Conservation (phyloP, 2,329 filamentous ascomycete species). For the Dothiorella sarmentorum region DNA sequence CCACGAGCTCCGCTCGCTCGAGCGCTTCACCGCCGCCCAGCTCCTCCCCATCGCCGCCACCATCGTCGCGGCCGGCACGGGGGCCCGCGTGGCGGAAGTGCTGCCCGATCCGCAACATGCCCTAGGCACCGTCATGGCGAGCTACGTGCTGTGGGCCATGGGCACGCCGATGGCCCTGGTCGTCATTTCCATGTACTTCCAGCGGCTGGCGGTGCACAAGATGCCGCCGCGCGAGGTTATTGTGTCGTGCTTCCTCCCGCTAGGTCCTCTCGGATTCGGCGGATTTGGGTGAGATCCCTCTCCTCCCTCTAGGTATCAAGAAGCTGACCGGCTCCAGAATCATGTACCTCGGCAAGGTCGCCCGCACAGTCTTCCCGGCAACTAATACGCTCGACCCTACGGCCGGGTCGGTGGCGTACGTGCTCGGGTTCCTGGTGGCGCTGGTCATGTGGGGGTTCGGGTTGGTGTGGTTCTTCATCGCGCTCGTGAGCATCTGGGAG, state of each 20-base stretch:
- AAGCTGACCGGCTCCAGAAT: background rate
- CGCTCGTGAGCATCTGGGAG: slow-evolving; percentile 41
- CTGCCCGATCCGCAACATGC: slow-evolving; percentile 53
- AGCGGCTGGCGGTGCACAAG: slow-evolving; percentile 60
- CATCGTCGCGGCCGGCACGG: slow-evolving; percentile 60
- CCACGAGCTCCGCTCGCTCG: slow-evolving; percentile 12
- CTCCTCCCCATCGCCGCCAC: slow-evolving; percentile 62
- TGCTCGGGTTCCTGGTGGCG: slow-evolving; percentile 50
- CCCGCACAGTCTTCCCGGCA: slow-evolving; percentile 36
- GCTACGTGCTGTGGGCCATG: slow-evolving; percentile 64
- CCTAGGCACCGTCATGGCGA: slow-evolving; percentile 58
- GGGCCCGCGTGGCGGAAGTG: slow-evolving; percentile 57
- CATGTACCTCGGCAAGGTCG: slow-evolving; percentile 45
- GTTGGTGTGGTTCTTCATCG: slow-evolving; percentile 50
- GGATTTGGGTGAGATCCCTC: slow-evolving; percentile 44
- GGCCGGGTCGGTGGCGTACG: slow-evolving; percentile 52
- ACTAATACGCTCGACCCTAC: slow-evolving; percentile 30
- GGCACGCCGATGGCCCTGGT: slow-evolving; percentile 56
- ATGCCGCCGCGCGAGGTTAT: slow-evolving; percentile 62
- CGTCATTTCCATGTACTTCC: slow-evolving; percentile 63
- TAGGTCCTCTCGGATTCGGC: slow-evolving; percentile 62
- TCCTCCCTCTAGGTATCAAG: background rate
- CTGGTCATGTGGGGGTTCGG: slow-evolving; percentile 54
- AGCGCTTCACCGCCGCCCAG: slow-evolving; percentile 57
- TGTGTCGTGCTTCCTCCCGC: slow-evolving; percentile 61